Conservation (phyloP, 2,329 filamentous ascomycete species). For the Nectriaceae sp. region DNA sequence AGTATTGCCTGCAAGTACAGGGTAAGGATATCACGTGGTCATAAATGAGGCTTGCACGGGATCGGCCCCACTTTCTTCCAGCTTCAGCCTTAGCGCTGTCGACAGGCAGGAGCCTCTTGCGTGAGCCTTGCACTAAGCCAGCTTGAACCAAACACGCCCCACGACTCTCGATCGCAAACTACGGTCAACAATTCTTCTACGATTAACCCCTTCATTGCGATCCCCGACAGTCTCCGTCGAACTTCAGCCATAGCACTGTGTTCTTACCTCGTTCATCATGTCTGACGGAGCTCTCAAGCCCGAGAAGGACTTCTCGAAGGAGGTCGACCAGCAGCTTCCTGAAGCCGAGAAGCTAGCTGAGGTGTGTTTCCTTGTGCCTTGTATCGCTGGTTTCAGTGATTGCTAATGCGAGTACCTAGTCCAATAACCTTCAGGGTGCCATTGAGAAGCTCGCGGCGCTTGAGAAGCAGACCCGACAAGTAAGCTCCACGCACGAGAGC, state of each 20-base stretch:
- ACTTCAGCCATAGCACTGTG: slow-evolving; percentile 6
- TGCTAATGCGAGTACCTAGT: slow-evolving; percentile 44
- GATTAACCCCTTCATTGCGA: not conserved
- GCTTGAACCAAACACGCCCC: slow-evolving; percentile 29
- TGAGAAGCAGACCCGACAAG: slow-evolving; percentile 98
- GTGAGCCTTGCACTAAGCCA: slow-evolving; percentile 35
- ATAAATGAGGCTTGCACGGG: not conserved
- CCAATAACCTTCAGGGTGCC: slow-evolving; percentile 74
- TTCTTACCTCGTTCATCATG: slow-evolving; percentile 52
- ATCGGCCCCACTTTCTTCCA: slow-evolving; percentile 12
- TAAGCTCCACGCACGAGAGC: slow-evolving; percentile 41
- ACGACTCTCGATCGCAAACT: slow-evolving; percentile 24
- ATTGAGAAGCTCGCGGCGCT: slow-evolving; percentile 90
- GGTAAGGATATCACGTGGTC: not conserved
- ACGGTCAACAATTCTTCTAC: slow-evolving; percentile 13
- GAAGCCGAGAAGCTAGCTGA: slow-evolving; percentile 89
- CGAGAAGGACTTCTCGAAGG: slow-evolving; percentile 98
- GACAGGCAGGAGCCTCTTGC: slow-evolving; percentile 42
- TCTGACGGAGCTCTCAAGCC: slow-evolving; percentile 84
- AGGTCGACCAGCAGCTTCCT: slow-evolving; percentile 87
- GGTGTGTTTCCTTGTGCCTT: slow-evolving; percentile 54
- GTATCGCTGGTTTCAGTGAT: not conserved
- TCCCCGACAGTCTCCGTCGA: not conserved
- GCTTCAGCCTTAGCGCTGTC: slow-evolving; percentile 16
- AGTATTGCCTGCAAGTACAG: no score